Evolutionary conservation across 768 basidiomycete species (phyloP), one percentile per base, ranked within the genome.

Genomic region (Mycena kentingensis): DNA sequence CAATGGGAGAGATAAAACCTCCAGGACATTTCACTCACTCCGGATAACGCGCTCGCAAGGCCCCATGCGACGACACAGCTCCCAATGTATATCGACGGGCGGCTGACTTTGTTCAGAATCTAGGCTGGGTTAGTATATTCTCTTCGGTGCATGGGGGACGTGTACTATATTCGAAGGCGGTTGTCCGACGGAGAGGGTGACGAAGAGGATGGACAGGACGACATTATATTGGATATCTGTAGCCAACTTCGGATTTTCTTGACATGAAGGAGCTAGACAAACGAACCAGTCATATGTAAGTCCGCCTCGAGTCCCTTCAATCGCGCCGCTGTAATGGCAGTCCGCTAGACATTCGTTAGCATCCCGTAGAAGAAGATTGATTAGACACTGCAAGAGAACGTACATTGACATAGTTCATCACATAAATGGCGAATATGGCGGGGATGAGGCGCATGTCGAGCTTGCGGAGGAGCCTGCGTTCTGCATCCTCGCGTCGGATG

Each of bases 381-480:
- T 7, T 13, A 27, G 41, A 27, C 22, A 26, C n/a, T n/a, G n/a
- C n/a, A 42, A 42, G 15, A 15, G 18, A 10, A 39, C 41, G 41
- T 24, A 42, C 41, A 42, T 42, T 42, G 8, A 42, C 19, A n/a
- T 42, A 42, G 21, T 42, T 42, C 41, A 42, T 42, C 6, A 42
- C 41, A 42, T 42, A 42, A 27, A 42, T 27, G 7, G n/a, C 41
- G 25, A 42, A 42, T 24, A 42, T 42, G 7, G 41, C 41, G 6
- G 41, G 41, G 5, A 42, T 42, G 24, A 42, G 41, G 41, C 41
- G 41, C 41, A 42, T 42, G 25, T 42, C 41, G 25, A 42, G 41
- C 24, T 42, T 42, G 22, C 25, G 19, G 22, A 42, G 8, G 12
- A 42, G 41, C 22, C 11, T 21, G 12, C 24, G 19, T 19, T 42